Conservation (phyloP, 2,329 filamentous ascomycete genomes). For the Paecilomyces fulvus region DNA sequence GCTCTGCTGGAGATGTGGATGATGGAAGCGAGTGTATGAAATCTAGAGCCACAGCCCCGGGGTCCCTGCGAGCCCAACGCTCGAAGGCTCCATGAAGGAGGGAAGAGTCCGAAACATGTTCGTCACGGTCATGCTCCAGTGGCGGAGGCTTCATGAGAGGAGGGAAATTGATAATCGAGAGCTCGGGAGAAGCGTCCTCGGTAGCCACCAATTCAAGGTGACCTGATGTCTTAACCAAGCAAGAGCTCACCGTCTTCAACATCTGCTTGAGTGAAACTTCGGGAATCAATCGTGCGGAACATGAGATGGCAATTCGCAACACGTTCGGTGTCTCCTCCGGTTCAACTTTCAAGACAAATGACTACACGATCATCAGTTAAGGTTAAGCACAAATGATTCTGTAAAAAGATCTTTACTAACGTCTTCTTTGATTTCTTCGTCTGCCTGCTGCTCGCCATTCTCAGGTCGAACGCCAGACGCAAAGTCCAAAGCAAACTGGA, state of each 20-base stretch:
- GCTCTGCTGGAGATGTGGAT: slow-evolving; percentile 8
- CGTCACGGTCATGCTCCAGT: slow-evolving; percentile 3
- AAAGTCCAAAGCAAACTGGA: slow-evolving; percentile 15
- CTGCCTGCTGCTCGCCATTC: slow-evolving; percentile 8
- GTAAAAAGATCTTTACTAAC: slow-evolving; percentile 5
- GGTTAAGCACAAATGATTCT: background rate
- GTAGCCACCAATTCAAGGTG: background rate
- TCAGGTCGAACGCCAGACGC: slow-evolving; percentile 7
- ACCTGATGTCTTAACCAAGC: slow-evolving; percentile 5
- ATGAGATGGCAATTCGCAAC: slow-evolving; percentile 11
- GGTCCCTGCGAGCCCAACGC: slow-evolving; percentile 14
- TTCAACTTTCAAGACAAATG: slow-evolving; percentile 10
- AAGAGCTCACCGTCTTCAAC: slow-evolving; percentile 9
- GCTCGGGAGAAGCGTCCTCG: slow-evolving; percentile 5
- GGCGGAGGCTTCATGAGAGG: slow-evolving; percentile 15
- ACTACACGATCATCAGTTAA: slow-evolving; percentile 7
- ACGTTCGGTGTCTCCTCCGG: background rate
- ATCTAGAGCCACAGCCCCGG: slow-evolving; percentile 17
- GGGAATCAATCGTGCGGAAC: slow-evolving; percentile 12
- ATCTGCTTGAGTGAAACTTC: slow-evolving; percentile 12
- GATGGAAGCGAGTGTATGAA: slow-evolving; percentile 18
- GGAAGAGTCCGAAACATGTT: slow-evolving; percentile 2
- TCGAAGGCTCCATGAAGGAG: slow-evolving; percentile 20
- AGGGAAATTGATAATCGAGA: slow-evolving; percentile 20
- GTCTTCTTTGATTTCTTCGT: slow-evolving; percentile 1